These are phyloP conservation scores for Sindora glabra DNA, from an alignment of 306 rosid genomes.

Conservation along the genomic window DNA sequence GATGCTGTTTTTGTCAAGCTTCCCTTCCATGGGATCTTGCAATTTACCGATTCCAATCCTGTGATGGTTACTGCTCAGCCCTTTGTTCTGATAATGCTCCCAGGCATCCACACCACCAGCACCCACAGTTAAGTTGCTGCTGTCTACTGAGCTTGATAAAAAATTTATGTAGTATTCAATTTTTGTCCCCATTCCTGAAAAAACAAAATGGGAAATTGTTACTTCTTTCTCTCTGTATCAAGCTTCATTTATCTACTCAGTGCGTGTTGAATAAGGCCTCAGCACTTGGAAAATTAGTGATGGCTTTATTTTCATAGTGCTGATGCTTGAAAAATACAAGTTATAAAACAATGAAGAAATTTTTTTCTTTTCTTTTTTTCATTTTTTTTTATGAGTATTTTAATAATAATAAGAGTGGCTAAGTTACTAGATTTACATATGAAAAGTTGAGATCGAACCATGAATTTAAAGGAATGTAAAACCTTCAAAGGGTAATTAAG, in stretches of 20 bases:
- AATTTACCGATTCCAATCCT: slow-evolving; percentile 27
- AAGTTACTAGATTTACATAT: too few species aligned
- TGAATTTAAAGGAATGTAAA: too few species aligned
- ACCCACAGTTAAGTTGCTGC: slow-evolving; percentile 40
- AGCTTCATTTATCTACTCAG: neutral
- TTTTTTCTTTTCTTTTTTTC: too few species aligned
- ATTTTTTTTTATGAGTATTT: too few species aligned
- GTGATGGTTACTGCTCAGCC: slow-evolving; percentile 21
- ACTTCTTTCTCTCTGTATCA: neutral
- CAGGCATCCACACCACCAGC: slow-evolving; percentile 64
- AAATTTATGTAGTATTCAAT: slow-evolving; percentile 54
- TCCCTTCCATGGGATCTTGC: slow-evolving; percentile 46
- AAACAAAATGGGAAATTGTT: neutral
- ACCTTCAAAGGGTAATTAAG: too few species aligned
- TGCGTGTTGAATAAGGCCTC: too few species aligned
- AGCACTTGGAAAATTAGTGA: too few species aligned
- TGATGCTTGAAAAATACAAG: neutral
- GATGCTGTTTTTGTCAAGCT: slow-evolving; percentile 41
- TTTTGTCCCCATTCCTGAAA: slow-evolving; percentile 88
- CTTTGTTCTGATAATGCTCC: slow-evolving; percentile 45
- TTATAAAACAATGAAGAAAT: too few species aligned
- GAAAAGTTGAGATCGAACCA: too few species aligned
- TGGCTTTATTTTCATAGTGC: neutral
- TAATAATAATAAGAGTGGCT: too few species aligned
- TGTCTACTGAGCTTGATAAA: slow-evolving; percentile 39